A percentile compares a stretch with the other conserved stretches of the same genome.
Evolutionary conservation across 2,329 filamentous ascomycete genomes (phyloP).

Genomic region (Ophiocordyceps robertsii): DNA sequence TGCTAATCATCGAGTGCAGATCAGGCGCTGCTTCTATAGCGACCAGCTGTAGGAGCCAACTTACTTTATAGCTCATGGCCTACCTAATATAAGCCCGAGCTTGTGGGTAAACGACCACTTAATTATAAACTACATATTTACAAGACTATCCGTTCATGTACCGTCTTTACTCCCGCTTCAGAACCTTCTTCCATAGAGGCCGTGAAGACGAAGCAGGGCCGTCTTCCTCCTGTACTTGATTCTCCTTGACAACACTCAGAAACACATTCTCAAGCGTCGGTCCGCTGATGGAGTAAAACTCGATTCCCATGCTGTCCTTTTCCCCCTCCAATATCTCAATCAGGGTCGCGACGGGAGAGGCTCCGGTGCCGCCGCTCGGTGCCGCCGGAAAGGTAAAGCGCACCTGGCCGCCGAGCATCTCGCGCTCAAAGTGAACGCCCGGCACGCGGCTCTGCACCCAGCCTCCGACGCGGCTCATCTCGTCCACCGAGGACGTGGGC

Average conservation of each 20-base stretch:
- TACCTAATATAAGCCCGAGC: too few relatives aligned
- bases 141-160: too few relatives aligned
- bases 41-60: too few relatives aligned
- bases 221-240: constrained; percentile 23
- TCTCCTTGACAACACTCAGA: constrained; percentile 51
- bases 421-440: constrained; percentile 39
- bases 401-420: constrained; percentile 50
- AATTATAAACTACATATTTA: too few relatives aligned
- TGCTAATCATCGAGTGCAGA: too few relatives aligned
- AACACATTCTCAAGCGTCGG: constrained; percentile 61
- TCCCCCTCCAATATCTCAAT: constrained; percentile 38
- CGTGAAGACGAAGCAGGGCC: too few relatives aligned
- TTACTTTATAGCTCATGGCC: too few relatives aligned
- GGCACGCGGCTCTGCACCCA: constrained; percentile 41
- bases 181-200: not conserved
- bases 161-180: not conserved
- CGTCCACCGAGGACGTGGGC: constrained; percentile 37
- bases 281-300: constrained; percentile 52
- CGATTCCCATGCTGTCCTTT: constrained; percentile 43
- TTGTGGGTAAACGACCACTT: too few relatives aligned
- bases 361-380: not conserved
- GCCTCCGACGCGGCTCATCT: constrained; percentile 40
- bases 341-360: constrained; percentile 13
- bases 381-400: constrained; percentile 10
- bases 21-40: too few relatives aligned